Percentiles rank a stretch among this genome's conserved stretches.
Conservation (phyloP, 345 rosid genomes). For the Gossypium stocksii region DNA sequence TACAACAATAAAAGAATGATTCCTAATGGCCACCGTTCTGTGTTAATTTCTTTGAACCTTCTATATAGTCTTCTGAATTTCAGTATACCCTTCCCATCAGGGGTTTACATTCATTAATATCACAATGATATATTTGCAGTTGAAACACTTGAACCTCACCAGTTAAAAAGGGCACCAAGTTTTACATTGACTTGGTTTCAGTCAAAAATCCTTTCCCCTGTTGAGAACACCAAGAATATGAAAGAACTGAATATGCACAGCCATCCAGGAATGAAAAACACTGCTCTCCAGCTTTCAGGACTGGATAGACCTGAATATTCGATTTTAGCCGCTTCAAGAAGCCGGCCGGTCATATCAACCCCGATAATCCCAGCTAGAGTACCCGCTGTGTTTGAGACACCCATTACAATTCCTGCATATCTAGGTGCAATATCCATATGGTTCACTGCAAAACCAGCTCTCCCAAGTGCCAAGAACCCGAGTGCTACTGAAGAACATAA, state of each 20-base stretch:
- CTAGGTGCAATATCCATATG: slow-evolving; percentile 98
- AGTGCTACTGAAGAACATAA: slow-evolving; percentile 86
- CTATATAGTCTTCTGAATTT: neutral
- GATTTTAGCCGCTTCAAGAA: slow-evolving; percentile 80
- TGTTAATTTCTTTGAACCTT: slow-evolving; percentile 10
- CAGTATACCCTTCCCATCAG: slow-evolving; percentile 1
- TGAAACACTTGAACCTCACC: neutral
- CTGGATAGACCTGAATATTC: slow-evolving; percentile 67
- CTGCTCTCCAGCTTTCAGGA: slow-evolving; percentile 89
- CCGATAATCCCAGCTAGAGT: slow-evolving; percentile 92
- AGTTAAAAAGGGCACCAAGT: neutral
- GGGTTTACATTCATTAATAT: neutral
- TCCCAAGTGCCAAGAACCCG: slow-evolving; percentile 87
- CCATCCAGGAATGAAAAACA: slow-evolving; percentile 80
- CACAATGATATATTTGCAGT: neutral
- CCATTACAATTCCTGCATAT: slow-evolving; percentile 95
- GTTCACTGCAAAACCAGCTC: slow-evolving; percentile 98
- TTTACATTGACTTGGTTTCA: slow-evolving; percentile 27
- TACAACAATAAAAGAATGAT: neutral
- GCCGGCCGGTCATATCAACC: slow-evolving; percentile 77
- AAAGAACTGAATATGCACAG: slow-evolving; percentile 78
- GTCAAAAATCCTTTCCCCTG: slow-evolving; percentile 94
- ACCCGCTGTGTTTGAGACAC: slow-evolving; percentile 95
- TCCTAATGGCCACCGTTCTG: neutral
- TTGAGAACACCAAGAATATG: slow-evolving; percentile 67